Percentiles rank a stretch among this genome's conserved stretches.
These are phyloP conservation scores for Cinchona pubescens DNA, from an alignment of 257 asterid species.

Conservation along the genomic window DNA sequence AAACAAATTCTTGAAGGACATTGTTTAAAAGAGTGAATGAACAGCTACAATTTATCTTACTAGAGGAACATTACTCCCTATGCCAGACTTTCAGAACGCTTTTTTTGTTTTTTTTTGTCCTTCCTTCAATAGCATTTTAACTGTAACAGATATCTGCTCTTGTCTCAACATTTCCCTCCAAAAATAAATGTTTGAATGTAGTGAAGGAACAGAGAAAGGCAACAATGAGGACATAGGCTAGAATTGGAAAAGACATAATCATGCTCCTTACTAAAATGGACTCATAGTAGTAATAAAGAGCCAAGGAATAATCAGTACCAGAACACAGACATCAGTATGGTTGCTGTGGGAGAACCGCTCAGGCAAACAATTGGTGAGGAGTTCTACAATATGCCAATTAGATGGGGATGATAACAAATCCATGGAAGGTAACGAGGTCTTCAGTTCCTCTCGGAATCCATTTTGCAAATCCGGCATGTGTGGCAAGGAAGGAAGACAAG, in stretches of 20 bases:
- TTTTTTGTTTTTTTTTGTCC: too few species aligned
- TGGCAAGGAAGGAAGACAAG: constrained; percentile 78
- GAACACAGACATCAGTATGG: constrained; percentile 59
- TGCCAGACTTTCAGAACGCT: neutral
- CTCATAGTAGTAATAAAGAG: constrained; percentile 9
- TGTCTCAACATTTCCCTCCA: neutral
- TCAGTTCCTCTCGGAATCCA: constrained; percentile 54
- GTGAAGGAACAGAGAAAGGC: neutral
- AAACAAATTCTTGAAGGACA: neutral
- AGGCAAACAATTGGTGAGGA: constrained; percentile 73
- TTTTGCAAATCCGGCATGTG: constrained; percentile 73
- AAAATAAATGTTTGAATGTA: neutral
- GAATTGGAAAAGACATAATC: neutral
- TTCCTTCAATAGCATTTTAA: neutral
- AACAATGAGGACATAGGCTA: neutral
- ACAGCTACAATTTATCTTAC: neutral
- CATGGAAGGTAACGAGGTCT: constrained; percentile 48
- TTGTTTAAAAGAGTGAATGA: neutral
- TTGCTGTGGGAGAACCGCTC: constrained; percentile 60
- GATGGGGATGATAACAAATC: constrained; percentile 56
- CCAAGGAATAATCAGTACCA: constrained; percentile 46
- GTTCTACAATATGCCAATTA: constrained; percentile 71
- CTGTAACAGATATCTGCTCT: neutral
- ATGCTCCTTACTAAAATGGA: neutral
- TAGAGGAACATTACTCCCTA: neutral